Evolutionary conservation across 768 basidiomycete genomes (phyloP).

Genomic region (Termitomyces sp.): DNA sequence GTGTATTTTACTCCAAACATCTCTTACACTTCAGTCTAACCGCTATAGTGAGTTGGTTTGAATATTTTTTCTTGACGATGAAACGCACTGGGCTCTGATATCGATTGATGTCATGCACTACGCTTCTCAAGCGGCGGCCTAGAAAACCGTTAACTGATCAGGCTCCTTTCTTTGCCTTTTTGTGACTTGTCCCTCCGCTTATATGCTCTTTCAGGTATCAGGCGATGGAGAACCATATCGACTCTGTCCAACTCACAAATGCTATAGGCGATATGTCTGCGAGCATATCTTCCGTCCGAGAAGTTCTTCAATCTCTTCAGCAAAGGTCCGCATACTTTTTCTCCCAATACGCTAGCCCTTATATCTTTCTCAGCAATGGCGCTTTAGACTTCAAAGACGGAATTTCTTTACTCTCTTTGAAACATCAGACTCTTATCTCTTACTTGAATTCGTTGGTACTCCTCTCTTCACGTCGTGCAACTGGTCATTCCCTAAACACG

Average conservation of each 20-base stretch:
- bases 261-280: constrained; percentile 56
- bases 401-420: constrained; percentile 87
- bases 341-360: background rate
- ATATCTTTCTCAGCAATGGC: constrained; percentile 23
- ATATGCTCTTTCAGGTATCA: background rate
- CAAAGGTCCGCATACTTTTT: constrained; percentile 48
- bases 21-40: background rate
- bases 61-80: constrained; percentile 31
- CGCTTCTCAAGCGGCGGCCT: constrained; percentile 32
- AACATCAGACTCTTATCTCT: constrained; percentile 79
- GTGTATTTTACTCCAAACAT: background rate
- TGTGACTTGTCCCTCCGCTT: background rate
- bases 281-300: constrained; percentile 61
- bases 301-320: constrained; percentile 47
- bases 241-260: background rate
- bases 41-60: constrained; percentile 7
- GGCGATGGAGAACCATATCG: constrained; percentile 7
- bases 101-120: constrained; percentile 29
- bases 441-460: constrained; percentile 85
- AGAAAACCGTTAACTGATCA: constrained; percentile 29
- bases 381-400: constrained; percentile 63
- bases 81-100: constrained; percentile 63
- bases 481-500: constrained; percentile 60
- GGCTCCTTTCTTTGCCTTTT: background rate
- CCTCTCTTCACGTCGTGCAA: constrained; percentile 63